Evolutionary conservation across 2,329 filamentous ascomycete genomes (phyloP).

Genomic region (Pestalotiopsis sp.): DNA sequence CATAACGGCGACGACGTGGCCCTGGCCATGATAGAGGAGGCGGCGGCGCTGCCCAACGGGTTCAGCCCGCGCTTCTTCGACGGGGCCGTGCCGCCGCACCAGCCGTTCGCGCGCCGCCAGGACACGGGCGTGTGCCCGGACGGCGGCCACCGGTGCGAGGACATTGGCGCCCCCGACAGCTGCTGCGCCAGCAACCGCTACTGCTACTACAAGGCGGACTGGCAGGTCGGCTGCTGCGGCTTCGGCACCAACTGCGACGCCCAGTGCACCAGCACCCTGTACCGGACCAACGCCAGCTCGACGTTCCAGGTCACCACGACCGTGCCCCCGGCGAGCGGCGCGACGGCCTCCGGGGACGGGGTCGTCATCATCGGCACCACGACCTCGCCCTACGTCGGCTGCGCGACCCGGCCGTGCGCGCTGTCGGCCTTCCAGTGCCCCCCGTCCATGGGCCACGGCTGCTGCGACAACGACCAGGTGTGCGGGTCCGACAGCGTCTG

Average conservation of each 20-base stretch:
- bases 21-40: not conserved
- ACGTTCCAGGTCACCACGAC: constrained; percentile 25
- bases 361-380: not conserved
- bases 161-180: constrained; percentile 9
- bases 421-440: constrained; percentile 46
- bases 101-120: constrained; percentile 9
- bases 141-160: constrained; percentile 10
- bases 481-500: constrained; percentile 31
- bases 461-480: constrained; percentile 46
- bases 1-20: not conserved
- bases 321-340: constrained; percentile 20
- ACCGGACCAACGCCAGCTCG: constrained; percentile 30
- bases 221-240: constrained; percentile 31
- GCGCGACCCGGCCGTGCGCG: constrained; percentile 23
- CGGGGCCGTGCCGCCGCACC: not conserved
- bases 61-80: constrained; percentile 13
- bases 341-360: constrained; percentile 24
- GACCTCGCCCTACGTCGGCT: not conserved
- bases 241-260: constrained; percentile 33
- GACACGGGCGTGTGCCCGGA: not conserved
- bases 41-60: not conserved
- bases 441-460: constrained; percentile 45
- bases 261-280: constrained; percentile 29
- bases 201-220: constrained; percentile 32
- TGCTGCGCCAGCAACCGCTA: constrained; percentile 30